Conservation (phyloP, 768 basidiomycete species). For the Hericium coralloides region DNA sequence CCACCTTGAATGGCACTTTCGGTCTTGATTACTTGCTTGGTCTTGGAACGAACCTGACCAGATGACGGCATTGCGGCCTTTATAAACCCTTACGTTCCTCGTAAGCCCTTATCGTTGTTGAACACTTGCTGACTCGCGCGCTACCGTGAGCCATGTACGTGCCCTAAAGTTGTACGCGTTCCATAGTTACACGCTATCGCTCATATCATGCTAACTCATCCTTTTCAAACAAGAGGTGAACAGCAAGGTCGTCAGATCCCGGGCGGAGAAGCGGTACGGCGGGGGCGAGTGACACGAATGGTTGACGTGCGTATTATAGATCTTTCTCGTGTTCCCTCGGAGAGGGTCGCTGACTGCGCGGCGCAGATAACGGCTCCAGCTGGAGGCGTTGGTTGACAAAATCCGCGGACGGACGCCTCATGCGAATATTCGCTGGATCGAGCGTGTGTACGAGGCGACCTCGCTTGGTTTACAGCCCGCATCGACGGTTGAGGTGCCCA, state of each 20-base stretch:
- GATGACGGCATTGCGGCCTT: too few species aligned
- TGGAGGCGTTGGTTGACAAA: slow-evolving; percentile 48
- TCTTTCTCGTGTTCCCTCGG: neutral
- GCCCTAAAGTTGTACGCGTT: too few species aligned
- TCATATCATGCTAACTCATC: too few species aligned
- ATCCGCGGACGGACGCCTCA: slow-evolving; percentile 31
- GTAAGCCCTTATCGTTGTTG: too few species aligned
- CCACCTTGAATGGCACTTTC: too few species aligned
- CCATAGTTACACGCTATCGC: too few species aligned
- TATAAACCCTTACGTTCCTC: too few species aligned
- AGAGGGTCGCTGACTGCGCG: neutral
- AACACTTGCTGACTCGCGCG: too few species aligned
- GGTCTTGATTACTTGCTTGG: too few species aligned
- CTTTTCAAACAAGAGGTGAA: too few species aligned
- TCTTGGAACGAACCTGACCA: too few species aligned
- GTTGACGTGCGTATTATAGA: slow-evolving; percentile 28
- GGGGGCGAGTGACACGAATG: slow-evolving; percentile 29
- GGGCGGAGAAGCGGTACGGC: slow-evolving; percentile 39
- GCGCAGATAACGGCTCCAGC: slow-evolving; percentile 39
- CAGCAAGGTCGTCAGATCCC: slow-evolving; percentile 17
- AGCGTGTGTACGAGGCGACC: slow-evolving; percentile 10
- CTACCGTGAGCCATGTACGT: too few species aligned
- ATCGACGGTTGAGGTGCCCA: slow-evolving; percentile 6
- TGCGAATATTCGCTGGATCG: slow-evolving; percentile 10
- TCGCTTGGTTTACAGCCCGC: slow-evolving; percentile 5